phyloP scores from a whole-genome alignment of 441 rosid species.

The Populus hybrid region DNA sequence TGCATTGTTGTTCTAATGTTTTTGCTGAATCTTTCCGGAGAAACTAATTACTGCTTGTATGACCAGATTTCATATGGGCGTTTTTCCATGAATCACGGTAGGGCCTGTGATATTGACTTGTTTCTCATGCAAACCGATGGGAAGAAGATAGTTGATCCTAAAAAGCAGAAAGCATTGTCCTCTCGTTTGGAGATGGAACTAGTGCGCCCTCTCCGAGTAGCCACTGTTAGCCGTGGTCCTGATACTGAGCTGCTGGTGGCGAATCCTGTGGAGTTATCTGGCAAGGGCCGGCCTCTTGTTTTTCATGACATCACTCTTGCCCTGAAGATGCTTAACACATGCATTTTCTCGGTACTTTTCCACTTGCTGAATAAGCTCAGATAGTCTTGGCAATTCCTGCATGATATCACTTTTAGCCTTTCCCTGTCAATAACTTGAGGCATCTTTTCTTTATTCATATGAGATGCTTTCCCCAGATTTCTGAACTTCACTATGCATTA shows the following conservation, averaged over 20 bases:
- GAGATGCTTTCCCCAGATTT: not conserved
- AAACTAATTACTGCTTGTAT: slow-evolving; percentile 1
- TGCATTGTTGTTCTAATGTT: not conserved
- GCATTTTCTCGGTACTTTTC: slow-evolving; percentile 73
- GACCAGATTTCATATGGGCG: slow-evolving; percentile 88
- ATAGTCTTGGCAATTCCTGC: not conserved
- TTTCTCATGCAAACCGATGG: slow-evolving; percentile 81
- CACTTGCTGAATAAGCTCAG: slow-evolving; percentile 1
- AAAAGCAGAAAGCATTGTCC: slow-evolving; percentile 62
- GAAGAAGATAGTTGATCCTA: slow-evolving; percentile 72
- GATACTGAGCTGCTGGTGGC: slow-evolving; percentile 85
- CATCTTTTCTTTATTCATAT: not conserved
- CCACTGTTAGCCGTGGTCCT: slow-evolving; percentile 78
- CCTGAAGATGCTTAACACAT: slow-evolving; percentile 57
- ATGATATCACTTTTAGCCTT: not conserved
- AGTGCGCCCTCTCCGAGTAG: slow-evolving; percentile 72
- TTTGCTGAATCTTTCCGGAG: not conserved
- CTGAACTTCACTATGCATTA: slow-evolving; percentile 9
- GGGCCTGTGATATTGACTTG: slow-evolving; percentile 78
- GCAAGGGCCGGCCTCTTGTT: slow-evolving; percentile 92
- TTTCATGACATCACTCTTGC: slow-evolving; percentile 81
- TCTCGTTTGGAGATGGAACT: slow-evolving; percentile 65
- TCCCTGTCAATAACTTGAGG: not conserved
- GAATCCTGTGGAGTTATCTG: slow-evolving; percentile 89
- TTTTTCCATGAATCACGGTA: slow-evolving; percentile 50